Conservation (phyloP, 1,284 basidiomycete genomes). For the Rhodotorula sp. region DNA sequence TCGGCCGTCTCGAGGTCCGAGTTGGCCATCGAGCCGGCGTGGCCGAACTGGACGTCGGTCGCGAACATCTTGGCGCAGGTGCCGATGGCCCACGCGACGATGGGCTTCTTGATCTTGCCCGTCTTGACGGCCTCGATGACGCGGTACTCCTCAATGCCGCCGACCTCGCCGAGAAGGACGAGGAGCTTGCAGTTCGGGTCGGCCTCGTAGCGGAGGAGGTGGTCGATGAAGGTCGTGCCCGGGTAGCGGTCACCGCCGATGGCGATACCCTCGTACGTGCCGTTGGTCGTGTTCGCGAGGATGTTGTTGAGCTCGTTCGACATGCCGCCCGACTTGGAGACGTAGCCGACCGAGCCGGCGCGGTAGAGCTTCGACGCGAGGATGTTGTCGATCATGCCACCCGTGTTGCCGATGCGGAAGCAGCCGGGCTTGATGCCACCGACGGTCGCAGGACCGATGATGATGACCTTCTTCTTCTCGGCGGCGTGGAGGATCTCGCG, state of each 20-base stretch:
- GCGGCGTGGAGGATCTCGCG: conserved; percentile 93
- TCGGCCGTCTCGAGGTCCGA: conserved; percentile 96
- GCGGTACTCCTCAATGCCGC: conserved; percentile 98
- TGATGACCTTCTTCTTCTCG: conserved; percentile 80
- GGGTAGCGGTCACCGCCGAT: conserved; percentile 99
- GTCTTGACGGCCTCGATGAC: conserved; percentile 97
- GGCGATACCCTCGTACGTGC: conserved; percentile 99
- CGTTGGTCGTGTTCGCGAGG: conserved; percentile 91
- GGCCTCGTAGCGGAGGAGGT: conserved; percentile 93
- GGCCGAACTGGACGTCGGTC: conserved; percentile 98
- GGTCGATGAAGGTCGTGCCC: conserved; percentile 98
- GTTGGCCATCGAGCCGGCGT: conserved; percentile 98
- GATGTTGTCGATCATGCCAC: conserved; percentile 99
- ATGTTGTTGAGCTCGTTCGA: conserved; percentile 99
- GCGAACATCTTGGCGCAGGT: conserved; percentile 99
- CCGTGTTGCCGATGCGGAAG: conserved; percentile 99
- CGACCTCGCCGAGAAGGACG: conserved; percentile 96
- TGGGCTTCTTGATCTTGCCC: conserved; percentile 94
- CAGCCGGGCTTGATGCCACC: conserved; percentile 99
- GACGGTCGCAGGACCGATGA: conserved; percentile 97
- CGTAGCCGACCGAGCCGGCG: conserved; percentile 94
- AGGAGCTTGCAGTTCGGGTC: conserved; percentile 99
- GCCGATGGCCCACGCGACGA: conserved; percentile 98
- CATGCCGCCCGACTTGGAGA: conserved; percentile 99
- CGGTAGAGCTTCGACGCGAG: conserved; percentile 98